Evolutionary conservation across 1,139 yeast species (phyloP), one percentile per base, ranked within the genome.

Genomic region (Hyphopichia buzzinii): DNA sequence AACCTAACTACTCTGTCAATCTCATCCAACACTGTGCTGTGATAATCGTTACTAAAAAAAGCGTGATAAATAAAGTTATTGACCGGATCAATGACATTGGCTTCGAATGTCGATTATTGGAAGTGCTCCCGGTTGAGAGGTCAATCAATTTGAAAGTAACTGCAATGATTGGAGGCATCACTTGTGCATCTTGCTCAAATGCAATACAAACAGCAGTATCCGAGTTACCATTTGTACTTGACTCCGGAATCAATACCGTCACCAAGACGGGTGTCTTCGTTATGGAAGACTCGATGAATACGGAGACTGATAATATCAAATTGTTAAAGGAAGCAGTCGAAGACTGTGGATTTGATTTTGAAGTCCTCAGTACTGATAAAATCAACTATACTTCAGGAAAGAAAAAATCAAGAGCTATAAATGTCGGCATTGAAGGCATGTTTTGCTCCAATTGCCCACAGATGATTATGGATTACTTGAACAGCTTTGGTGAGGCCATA

Each of bases 81-180:
- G 62, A 62, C 8, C 53, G 63, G 2, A 62, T 84, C 2, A 64
- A 71, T 13, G 83, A 77, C 12, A 50, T 67, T 2, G 89, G 90
- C 0, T 82, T 74, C 48, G 74, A 72, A 10, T 75, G 83, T 36
- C 72, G 68, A 17, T 58, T 84, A 14, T 54, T 78, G 3, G 89
- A 83, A 45, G 64, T 83, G 3, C 52, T 79, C 21, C 89, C 88
- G 0, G 72, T 81, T 3, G 70, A 68, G 27, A 62, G 74, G 30
- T 61, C 76, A 2, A 53, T 63, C 8, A 70, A 67, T 40, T 72
- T 68, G 43, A 74, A 72, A 47, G 73, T 82, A 6, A 64, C 69
- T 7, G 88, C 87, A 2, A 59, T 78, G 0, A 76, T 84, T 34
- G 85, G 83, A 3, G 92, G 92, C 4, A 83, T 84, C 58, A 79